Conservation (phyloP, 805 yeast species). For the Blastobotrys attinorum region DNA sequence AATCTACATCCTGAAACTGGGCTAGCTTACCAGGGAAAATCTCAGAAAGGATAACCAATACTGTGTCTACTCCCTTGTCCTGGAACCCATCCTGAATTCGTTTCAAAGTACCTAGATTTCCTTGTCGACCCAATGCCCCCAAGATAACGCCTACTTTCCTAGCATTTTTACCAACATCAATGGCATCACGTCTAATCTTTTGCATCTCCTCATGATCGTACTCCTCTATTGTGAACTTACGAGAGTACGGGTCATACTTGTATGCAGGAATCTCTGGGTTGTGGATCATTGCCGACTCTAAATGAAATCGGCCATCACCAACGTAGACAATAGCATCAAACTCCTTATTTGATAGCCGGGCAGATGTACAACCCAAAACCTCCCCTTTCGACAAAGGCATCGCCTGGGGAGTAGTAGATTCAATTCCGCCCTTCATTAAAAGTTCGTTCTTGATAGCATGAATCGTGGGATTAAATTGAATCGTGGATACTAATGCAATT, state of each 20-base stretch:
- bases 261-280: conserved; percentile 89
- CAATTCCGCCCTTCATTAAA: conserved; percentile 36
- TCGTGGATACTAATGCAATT: conserved; percentile 87
- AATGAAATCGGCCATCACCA: conserved; percentile 95
- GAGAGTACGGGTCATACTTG: conserved; percentile 90
- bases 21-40: conserved; percentile 89
- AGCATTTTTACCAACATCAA: conserved; percentile 50
- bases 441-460: conserved; percentile 65
- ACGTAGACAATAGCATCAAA: conserved; percentile 78
- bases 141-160: conserved; percentile 73
- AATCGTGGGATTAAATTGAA: conserved; percentile 92
- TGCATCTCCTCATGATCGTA: conserved; percentile 84
- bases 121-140: conserved; percentile 95
- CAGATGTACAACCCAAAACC: conserved; percentile 93
- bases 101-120: conserved; percentile 68
- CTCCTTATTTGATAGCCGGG: conserved; percentile 44
- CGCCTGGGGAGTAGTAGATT: conserved; percentile 79
- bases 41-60: conserved; percentile 80
- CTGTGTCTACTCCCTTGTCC: conserved; percentile 55
- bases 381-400: conserved; percentile 93
- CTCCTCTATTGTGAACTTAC: conserved; percentile 81
- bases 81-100: conserved; percentile 51
- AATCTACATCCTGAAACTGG: conserved; percentile 81
- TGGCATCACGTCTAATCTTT: conserved; percentile 64
- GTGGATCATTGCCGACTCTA: conserved; percentile 95